phyloP scores from a whole-genome alignment of 345 rosid species.

The Lenwebbia sp. region DNA sequence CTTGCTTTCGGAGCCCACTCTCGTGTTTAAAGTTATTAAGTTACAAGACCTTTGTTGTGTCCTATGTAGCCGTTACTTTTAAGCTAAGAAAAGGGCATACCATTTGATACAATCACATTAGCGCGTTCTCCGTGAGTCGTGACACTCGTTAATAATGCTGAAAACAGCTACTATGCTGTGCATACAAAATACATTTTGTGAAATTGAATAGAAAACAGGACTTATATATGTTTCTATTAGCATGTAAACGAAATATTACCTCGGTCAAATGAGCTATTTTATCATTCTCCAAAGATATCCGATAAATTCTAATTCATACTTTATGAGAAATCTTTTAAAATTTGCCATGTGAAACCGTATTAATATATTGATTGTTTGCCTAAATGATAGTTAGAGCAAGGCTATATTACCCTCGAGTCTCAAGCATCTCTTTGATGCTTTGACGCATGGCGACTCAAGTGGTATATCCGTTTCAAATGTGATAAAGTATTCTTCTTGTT shows the following conservation, averaged over 20 bases:
- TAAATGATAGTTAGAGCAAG: not conserved
- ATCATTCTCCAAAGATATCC: not conserved
- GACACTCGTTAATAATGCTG: not conserved
- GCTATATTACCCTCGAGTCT: not conserved
- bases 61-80: not conserved
- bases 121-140: not conserved
- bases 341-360: not conserved
- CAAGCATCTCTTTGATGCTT: not conserved
- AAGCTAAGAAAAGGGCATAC: not conserved
- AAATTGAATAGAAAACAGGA: not conserved
- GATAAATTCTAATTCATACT: not conserved
- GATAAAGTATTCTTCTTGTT: too few relatives aligned
- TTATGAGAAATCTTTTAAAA: too few relatives aligned
- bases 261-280: not conserved
- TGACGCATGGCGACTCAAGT: too few relatives aligned
- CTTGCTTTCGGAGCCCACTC: slow-evolving; percentile 4
- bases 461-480: too few relatives aligned
- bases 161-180: not conserved
- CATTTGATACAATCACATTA: not conserved
- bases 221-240: not conserved
- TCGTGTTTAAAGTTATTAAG: not conserved
- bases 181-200: too few relatives aligned
- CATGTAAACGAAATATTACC: not conserved
- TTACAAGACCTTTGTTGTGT: not conserved
- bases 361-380: not conserved